Conservation (phyloP, 73 alveolate genomes). For the Tetrahymena elliotti region DNA sequence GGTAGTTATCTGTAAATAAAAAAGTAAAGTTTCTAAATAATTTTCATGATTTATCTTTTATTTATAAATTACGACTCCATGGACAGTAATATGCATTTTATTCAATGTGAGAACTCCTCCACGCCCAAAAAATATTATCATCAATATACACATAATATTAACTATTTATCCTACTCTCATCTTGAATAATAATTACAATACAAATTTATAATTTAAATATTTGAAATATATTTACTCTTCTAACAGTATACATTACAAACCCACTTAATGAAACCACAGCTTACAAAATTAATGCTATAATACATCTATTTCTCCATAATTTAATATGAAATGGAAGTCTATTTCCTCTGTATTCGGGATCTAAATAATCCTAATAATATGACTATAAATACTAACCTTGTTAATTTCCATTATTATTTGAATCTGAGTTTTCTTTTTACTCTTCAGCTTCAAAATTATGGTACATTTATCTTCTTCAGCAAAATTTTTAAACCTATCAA, state of each 20-base stretch:
- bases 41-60: not conserved
- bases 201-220: too few species aligned
- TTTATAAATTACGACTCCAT: not conserved
- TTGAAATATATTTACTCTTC: not conserved
- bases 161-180: not conserved
- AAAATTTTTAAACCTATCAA: not conserved
- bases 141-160: not conserved
- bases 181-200: not conserved
- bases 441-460: not conserved
- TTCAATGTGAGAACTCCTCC: not conserved
- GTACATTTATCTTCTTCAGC: not conserved
- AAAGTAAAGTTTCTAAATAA: not conserved
- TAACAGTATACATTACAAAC: not conserved
- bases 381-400: not conserved
- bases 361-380: not conserved
- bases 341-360: not conserved
- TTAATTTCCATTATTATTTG: not conserved
- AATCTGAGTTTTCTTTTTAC: not conserved
- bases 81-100: not conserved
- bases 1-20: not conserved
- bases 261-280: not conserved
- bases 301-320: not conserved
- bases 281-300: not conserved
- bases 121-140: not conserved
- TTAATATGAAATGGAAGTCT: not conserved